These are phyloP conservation scores for Cyberlindnera xishuangbannaensis DNA, from an alignment of 805 yeast genomes.

Conservation along the genomic window DNA sequence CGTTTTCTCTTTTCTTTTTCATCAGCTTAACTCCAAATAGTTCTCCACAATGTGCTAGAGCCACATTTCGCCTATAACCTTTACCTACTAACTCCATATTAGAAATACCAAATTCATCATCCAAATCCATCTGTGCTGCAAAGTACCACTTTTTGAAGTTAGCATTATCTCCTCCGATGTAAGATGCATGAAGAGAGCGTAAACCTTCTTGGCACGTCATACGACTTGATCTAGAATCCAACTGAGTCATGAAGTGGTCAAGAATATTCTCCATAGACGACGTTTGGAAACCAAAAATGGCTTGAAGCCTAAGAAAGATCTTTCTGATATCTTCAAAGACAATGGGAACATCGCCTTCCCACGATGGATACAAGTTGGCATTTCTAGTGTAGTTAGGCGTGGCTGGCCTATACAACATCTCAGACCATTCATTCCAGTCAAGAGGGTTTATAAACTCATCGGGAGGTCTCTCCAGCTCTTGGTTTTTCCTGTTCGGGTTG, in stretches of 20 bases:
- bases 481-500: too few species aligned
- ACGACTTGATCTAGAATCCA: slow-evolving; percentile 85
- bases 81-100: slow-evolving; percentile 48
- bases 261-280: slow-evolving; percentile 75
- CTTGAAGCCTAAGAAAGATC: slow-evolving; percentile 53
- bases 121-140: slow-evolving; percentile 75
- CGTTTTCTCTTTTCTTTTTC: slow-evolving; percentile 31
- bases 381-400: neutral
- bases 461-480: too few species aligned
- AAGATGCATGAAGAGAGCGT: slow-evolving; percentile 76
- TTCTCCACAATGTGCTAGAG: too few species aligned
- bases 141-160: slow-evolving; percentile 92
- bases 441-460: neutral
- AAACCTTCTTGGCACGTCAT: slow-evolving; percentile 68
- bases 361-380: neutral
- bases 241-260: slow-evolving; percentile 71
- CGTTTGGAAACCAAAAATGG: slow-evolving; percentile 76
- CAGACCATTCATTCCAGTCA: neutral
- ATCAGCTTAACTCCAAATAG: slow-evolving; percentile 12
- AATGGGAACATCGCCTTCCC: slow-evolving; percentile 2
- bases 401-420: neutral
- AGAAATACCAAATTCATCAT: slow-evolving; percentile 57
- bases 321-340: slow-evolving; percentile 49
- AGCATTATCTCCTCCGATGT: slow-evolving; percentile 85
- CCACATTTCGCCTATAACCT: slow-evolving; percentile 34